Evolutionary conservation across 768 basidiomycete species (phyloP).

Genomic region (Pleurotus cornucopiae): DNA sequence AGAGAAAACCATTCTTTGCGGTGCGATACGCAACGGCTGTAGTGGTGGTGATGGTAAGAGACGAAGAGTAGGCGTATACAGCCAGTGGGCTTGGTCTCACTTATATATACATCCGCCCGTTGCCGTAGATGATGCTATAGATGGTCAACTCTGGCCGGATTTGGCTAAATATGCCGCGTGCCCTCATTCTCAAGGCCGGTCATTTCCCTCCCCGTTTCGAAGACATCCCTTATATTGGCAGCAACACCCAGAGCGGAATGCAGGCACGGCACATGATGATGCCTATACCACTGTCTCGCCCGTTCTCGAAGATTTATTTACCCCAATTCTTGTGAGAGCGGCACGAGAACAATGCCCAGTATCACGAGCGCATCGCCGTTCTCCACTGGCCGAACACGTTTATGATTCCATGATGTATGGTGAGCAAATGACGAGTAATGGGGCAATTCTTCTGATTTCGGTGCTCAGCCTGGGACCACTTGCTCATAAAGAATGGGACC

Average conservation of each 20-base stretch:
- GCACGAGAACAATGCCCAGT: neutral
- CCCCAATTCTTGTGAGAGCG: too few relatives aligned
- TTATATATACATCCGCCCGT: constrained; percentile 1
- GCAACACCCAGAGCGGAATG: too few relatives aligned
- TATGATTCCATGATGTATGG: neutral
- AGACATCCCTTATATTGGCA: too few relatives aligned
- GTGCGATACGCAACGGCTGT: neutral
- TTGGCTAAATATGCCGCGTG: too few relatives aligned
- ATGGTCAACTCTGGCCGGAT: too few relatives aligned
- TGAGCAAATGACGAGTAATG: constrained; percentile 2
- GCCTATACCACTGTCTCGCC: too few relatives aligned
- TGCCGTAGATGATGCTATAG: neutral
- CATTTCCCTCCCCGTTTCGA: too few relatives aligned
- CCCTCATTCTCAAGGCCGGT: too few relatives aligned
- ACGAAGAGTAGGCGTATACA: neutral
- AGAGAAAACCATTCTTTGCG: constrained; percentile 13
- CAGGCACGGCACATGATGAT: too few relatives aligned
- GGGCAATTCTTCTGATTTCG: neutral
- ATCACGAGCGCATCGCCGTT: neutral
- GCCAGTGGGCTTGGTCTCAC: neutral
- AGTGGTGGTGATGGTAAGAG: neutral
- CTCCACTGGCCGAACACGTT: constrained; percentile 4
- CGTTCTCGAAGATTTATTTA: too few relatives aligned
- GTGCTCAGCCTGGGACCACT: too few relatives aligned
- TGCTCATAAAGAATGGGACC: too few relatives aligned